These are phyloP conservation scores for Chimonanthus salicifolius DNA, from an alignment of 164 flowering plant genomes.

Conservation along the genomic window DNA sequence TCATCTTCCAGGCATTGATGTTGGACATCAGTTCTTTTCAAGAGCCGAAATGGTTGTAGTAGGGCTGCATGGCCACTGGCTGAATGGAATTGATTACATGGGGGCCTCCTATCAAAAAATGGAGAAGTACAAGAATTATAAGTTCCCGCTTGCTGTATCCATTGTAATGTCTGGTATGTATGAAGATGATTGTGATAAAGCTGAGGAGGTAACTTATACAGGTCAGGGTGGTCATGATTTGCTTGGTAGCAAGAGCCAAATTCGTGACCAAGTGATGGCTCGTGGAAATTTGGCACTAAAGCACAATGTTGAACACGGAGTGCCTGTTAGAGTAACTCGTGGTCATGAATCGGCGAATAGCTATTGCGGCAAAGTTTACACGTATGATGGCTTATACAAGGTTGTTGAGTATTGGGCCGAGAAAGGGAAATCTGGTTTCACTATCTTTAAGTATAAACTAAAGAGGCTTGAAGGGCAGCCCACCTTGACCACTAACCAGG, in stretches of 20 bases:
- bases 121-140: slow-evolving; percentile 31
- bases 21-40: slow-evolving; percentile 81
- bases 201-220: slow-evolving; percentile 76
- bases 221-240: slow-evolving; percentile 94
- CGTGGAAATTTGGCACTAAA: slow-evolving; percentile 89
- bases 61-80: slow-evolving; percentile 87
- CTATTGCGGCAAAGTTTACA: slow-evolving; percentile 74
- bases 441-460: slow-evolving; percentile 64
- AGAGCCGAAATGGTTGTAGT: slow-evolving; percentile 90
- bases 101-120: slow-evolving; percentile 27
- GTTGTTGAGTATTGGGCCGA: slow-evolving; percentile 75
- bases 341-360: slow-evolving; percentile 62
- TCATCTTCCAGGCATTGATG: slow-evolving; percentile 43
- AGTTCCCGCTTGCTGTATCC: slow-evolving; percentile 63
- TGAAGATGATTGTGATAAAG: slow-evolving; percentile 89
- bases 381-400: slow-evolving; percentile 95
- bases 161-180: slow-evolving; percentile 87
- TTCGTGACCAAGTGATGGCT: slow-evolving; percentile 51
- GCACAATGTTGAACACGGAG: slow-evolving; percentile 62
- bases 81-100: slow-evolving; percentile 87
- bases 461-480: slow-evolving; percentile 79
- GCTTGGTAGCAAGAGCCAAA: slow-evolving; percentile 66
- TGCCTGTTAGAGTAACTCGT: slow-evolving; percentile 80
- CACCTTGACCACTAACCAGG: slow-evolving; percentile 60
- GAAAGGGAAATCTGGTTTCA: slow-evolving; percentile 74